Evolutionary conservation across 805 yeast genomes (phyloP), one percentile per base, ranked within the genome.

Genomic region (Danielozyma ontarioensis): DNA sequence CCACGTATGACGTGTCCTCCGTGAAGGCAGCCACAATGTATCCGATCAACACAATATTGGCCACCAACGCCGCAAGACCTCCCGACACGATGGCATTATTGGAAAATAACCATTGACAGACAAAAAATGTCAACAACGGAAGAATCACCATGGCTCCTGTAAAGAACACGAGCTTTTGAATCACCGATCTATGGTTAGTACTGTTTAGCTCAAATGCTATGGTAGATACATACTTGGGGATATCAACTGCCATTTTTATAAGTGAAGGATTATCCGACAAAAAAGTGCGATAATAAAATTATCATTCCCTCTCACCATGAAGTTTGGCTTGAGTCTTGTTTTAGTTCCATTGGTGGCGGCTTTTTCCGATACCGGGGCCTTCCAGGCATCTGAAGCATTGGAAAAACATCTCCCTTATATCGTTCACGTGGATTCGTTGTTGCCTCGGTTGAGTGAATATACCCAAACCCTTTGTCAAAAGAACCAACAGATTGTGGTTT

Each of bases 61-160:
- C 93, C 36, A 75, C 74, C 13, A 76, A 65, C 2, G 93, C 93
- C 24, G 89, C 86, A n/a, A 79, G 50, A 3, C 93, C 93, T 27
- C 94, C 94, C 32, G 87, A 78, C 10, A 80, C 61, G 11, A 83
- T 56, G 1, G 88, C 73, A 47, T 74, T 83, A 29, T 64, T 67
- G 33, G 46, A 52, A 37, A 61, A 57, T 13, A 65, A 36, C 45
- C 67, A 69, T 44, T 76, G 80, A 12, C 69, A 54, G 2, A 59
- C 39, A 53, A 84, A 84, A 56, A 84, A 84, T 2, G 82, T 63
- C 17, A 70, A 33, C 41, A 84, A 48, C 16, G 94, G 94, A 31
- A 78, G 68, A 16, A 74, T 57, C 33, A 84, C 76, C 93, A 84
- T 84, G 37, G 84, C 78, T 4, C 70, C 81, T 11, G 94, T 83